Base-by-base conservation (phyloP, 495 filamentous ascomycete genomes). In the Podospora appendiculata region DNA sequence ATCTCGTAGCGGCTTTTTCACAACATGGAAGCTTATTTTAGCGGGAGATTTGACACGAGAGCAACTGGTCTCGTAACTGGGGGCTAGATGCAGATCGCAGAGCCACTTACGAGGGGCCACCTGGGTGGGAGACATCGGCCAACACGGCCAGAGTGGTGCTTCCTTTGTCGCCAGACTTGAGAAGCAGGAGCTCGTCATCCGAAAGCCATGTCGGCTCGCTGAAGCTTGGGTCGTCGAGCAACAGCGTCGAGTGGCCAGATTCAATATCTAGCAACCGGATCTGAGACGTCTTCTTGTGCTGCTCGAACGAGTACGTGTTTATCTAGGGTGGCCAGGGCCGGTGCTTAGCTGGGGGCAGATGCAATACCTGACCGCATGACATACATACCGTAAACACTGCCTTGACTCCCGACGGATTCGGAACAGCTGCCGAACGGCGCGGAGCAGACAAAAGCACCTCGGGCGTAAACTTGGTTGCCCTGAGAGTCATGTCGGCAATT, bases 391-490 rank as follows among this genome's bases (percentile, higher is more conserved):
- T 84, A 59, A 86, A 93, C 10, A 92, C 71, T 16, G 85, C 82
- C 41, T 80, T 71, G 12, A 76, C 87, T 6, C 87, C 89, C 35
- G 79, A 72, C 6, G 78, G 59, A 64, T 93, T 95, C 32, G 92
- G 90, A 12, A 84, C 67, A 19, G 86, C 90, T 17, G 82, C 62
- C 41, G 87, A 88, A 40, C 92, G 82, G 35, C 92, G 82, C 32
- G 92, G 89, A 12, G 90, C 89, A 59, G 84, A 83, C 59, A 97
- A 81, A 49, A 97, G 79, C 38, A 91, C 85, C 81, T 89, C 81
- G 6, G 86, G 86, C 1, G 82, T 88, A 67, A 90, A 88, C 58
- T 84, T 85, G 62, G 79, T 79, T 6, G 82, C 79, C 57, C 77
- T 75, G 58, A 86, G 73, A 47, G 82, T 82, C 83, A 88, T 88